A percentile compares a stretch with the other conserved stretches of the same genome.
Conservation (phyloP, 306 rosid species). For the Chamaecrista fasciculata region DNA sequence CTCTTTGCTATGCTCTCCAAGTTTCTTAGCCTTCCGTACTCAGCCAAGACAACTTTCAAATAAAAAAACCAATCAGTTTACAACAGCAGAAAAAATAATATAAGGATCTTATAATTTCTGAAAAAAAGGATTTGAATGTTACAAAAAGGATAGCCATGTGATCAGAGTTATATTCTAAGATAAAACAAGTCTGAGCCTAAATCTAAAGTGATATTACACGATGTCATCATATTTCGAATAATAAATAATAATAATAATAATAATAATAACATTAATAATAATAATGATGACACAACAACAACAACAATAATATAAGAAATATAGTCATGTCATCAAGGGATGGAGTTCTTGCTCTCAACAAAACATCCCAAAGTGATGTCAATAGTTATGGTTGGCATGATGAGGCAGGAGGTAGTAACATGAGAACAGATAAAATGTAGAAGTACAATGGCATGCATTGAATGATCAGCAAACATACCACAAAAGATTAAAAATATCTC, state of each 20-base stretch:
- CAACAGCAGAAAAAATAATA: neutral
- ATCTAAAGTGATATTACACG: neutral
- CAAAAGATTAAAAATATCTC: neutral
- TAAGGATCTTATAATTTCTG: neutral
- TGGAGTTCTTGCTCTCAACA: neutral
- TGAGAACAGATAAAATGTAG: too few relatives aligned
- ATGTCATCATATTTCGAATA: neutral
- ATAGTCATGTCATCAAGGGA: neutral
- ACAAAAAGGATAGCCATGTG: neutral
- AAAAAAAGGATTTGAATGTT: neutral
- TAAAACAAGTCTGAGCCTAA: neutral
- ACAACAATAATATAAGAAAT: too few relatives aligned
- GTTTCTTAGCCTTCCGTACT: slow-evolving; percentile 75
- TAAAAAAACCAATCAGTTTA: slow-evolving; percentile 18
- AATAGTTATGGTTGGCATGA: neutral
- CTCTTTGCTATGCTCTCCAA: slow-evolving; percentile 67
- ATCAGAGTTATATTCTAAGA: neutral
- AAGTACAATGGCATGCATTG: too few relatives aligned
- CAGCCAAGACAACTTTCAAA: slow-evolving; percentile 63
- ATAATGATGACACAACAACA: too few relatives aligned
- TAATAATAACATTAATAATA: too few relatives aligned
- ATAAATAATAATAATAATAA: too few relatives aligned
- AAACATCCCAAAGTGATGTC: neutral
- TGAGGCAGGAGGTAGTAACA: too few relatives aligned
- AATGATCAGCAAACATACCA: neutral